Conservation (phyloP, 257 asterid species). For the Anisodus tanguticus region DNA sequence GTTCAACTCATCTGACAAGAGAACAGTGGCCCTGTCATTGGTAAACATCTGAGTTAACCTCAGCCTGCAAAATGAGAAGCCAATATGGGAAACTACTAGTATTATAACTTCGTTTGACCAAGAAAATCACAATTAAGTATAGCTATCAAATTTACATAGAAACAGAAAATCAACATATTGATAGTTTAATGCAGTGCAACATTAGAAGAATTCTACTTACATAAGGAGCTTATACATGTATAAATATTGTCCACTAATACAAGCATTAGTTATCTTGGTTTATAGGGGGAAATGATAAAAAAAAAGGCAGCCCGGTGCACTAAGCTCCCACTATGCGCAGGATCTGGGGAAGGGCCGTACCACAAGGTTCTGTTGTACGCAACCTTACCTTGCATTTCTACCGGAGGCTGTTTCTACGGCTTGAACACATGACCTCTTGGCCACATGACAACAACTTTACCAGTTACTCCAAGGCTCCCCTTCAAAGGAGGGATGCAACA, state of each 20-base stretch:
- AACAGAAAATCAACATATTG: background rate
- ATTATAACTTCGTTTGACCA: background rate
- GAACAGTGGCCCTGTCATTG: background rate
- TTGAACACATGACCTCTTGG: no score
- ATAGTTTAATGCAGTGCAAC: background rate
- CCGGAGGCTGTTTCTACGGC: no score
- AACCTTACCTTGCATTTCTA: no score
- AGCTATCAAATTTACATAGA: background rate
- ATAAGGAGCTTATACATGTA: background rate
- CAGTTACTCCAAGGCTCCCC: no score
- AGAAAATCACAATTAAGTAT: background rate
- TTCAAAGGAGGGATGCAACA: no score
- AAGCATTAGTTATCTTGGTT: background rate
- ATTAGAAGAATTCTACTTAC: background rate
- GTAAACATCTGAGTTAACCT: background rate
- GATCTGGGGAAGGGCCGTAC: no score
- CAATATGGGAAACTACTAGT: background rate
- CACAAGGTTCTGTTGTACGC: no score
- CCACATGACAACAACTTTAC: no score
- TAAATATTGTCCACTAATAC: background rate
- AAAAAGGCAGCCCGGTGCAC: no score
- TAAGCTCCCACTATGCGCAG: no score
- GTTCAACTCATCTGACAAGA: background rate
- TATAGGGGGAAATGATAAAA: background rate
- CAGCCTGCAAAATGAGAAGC: slow-evolving; percentile 2